phyloP scores from a whole-genome alignment of 1,284 basidiomycete genomes.

The Sanghuangporus weigelae region DNA sequence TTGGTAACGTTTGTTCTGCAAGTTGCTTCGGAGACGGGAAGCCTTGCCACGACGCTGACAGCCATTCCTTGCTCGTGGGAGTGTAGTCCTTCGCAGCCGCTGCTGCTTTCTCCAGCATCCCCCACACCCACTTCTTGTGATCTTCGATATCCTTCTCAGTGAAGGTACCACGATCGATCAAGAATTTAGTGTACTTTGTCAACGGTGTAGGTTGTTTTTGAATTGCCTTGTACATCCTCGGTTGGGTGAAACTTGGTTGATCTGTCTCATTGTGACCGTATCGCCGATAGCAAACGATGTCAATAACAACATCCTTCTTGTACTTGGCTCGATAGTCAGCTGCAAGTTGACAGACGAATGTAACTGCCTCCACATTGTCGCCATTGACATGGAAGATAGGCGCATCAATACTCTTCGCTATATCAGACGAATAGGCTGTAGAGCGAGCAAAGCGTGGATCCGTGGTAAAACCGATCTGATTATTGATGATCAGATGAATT shows the following conservation, averaged over 20 bases:
- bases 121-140: slow-evolving; percentile 99
- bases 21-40: slow-evolving; percentile 98
- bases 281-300: slow-evolving; percentile 98
- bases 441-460: slow-evolving; percentile 97
- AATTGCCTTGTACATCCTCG: slow-evolving; percentile 98
- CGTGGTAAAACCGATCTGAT: slow-evolving; percentile 99
- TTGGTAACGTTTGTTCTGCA: slow-evolving; percentile 87
- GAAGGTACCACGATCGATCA: slow-evolving; percentile 91
- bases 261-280: slow-evolving; percentile 99
- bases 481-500: slow-evolving; percentile 98
- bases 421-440: slow-evolving; percentile 98
- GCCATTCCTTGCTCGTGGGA: slow-evolving; percentile 92
- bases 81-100: slow-evolving; percentile 92
- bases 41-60: slow-evolving; percentile 96
- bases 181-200: slow-evolving; percentile 87
- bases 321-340: slow-evolving; percentile 98
- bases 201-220: slow-evolving; percentile 91
- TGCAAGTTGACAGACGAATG: slow-evolving; percentile 96
- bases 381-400: slow-evolving; percentile 99
- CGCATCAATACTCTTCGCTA: slow-evolving; percentile 97
- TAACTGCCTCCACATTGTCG: slow-evolving; percentile 97
- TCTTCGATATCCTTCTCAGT: slow-evolving; percentile 96
- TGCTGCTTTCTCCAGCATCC: slow-evolving; percentile 93
- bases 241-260: slow-evolving; percentile 98
- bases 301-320: slow-evolving; percentile 98